Conservation (phyloP, 2,329 filamentous ascomycete species). For the Hypoxylon rubiginosum region DNA sequence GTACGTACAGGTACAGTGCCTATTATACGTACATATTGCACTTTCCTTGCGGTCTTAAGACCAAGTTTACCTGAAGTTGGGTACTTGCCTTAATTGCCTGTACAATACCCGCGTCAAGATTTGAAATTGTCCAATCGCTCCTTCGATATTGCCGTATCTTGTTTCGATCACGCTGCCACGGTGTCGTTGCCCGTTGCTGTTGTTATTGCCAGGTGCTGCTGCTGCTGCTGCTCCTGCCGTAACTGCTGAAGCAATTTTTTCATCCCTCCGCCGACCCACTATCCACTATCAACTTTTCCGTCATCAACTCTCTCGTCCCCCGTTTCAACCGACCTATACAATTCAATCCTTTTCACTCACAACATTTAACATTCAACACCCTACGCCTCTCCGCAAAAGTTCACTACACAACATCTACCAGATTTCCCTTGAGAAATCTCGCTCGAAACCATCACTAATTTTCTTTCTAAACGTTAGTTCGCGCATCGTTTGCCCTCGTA, state of each 20-base stretch:
- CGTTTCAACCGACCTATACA: neutral
- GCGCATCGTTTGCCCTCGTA: neutral
- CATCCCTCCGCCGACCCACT: neutral
- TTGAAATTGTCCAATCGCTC: neutral
- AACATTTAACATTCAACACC: neutral
- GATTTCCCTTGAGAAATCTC: too few species aligned
- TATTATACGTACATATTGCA: neutral
- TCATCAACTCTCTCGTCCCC: neutral
- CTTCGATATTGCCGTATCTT: conserved; percentile 2
- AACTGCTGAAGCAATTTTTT: neutral
- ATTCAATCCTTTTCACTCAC: neutral
- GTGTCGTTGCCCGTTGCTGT: neutral
- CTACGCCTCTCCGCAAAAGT: neutral
- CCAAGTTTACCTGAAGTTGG: neutral
- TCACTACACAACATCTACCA: too few species aligned
- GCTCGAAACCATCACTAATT: too few species aligned
- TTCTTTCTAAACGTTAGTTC: neutral
- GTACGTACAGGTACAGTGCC: neutral
- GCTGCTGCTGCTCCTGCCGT: neutral
- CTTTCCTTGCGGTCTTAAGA: neutral
- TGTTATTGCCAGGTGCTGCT: too few species aligned
- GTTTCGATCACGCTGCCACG: neutral
- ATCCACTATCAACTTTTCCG: neutral
- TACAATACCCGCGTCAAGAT: neutral
- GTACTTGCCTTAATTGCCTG: neutral